Evolutionary conservation across 2,329 filamentous ascomycete species (phyloP), one percentile per base, ranked within the genome.

Genomic region (Paraphoma chrysanthemicola): DNA sequence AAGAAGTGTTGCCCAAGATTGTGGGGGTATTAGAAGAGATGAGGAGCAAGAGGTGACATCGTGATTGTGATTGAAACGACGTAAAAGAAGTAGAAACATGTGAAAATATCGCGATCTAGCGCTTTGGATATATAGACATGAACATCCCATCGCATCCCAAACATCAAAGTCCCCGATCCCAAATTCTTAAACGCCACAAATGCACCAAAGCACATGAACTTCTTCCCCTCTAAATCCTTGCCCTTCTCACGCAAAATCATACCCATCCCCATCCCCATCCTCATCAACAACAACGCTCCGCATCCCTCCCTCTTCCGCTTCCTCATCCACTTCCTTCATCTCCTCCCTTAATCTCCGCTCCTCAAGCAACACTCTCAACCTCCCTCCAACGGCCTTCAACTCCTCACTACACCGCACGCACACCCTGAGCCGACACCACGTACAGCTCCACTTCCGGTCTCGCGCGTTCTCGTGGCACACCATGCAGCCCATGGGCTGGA

Each of bases 361-460:
- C 54, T 66, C 47, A 29, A 73, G 1, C 52, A 72, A 45, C 10
- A 17, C 31, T 6, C 48, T 52, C 54, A 76, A 30, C 50, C 68
- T 51, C 39, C 67, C n/a, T 1, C 64, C 63, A 4, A 64, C 47
- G 30, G 47, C 53, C 28, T 50, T 48, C 41, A 77, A 54, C 41
- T 69, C 69, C 7, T 61, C 58, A 11, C 68, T 66, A 33, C 76
- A 78, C 2, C 6, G 47, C 5, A 58, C 33, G 52, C 76, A 78
- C 16, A 78, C 64, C 8, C 74, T 45, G 56, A 78, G 53, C 53
- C 69, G 70, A 50, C 76, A 78, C 73, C 73, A 77, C 14, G 66
- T 64, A 46, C 76, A 78, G n/a, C 60, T 59, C 68, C 71, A 76
- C 53, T 67, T 70, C 14, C 65, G 53, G 17, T 72, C 69, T 2